Conservation (phyloP, 2,329 filamentous ascomycete species). For the Pseudocercospora fuligena region DNA sequence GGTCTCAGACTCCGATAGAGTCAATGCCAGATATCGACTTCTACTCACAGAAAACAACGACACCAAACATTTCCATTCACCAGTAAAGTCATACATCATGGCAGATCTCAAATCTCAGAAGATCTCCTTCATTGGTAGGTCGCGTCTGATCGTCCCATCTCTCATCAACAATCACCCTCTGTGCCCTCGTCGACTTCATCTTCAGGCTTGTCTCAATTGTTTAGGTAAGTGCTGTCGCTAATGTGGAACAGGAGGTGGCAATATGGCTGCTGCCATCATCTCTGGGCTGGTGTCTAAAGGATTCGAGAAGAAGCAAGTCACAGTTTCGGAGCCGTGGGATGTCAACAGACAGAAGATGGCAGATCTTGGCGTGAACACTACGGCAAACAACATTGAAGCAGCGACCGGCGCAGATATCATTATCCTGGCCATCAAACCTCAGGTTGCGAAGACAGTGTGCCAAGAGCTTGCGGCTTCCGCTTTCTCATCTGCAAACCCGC, state of each 20-base stretch:
- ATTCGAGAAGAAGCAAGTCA: constrained; percentile 33
- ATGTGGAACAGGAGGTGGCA: constrained; percentile 32
- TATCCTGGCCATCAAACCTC: constrained; percentile 37
- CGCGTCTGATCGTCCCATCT: neutral
- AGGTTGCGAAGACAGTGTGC: constrained; percentile 36
- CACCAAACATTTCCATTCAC: neutral
- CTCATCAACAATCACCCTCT: neutral
- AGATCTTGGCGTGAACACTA: constrained; percentile 34
- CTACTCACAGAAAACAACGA: neutral
- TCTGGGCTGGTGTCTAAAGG: constrained; percentile 32
- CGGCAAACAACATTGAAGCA: constrained; percentile 34
- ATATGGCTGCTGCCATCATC: constrained; percentile 39
- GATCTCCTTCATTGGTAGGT: constrained; percentile 35
- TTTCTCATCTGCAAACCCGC: constrained; percentile 23
- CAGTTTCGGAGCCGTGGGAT: constrained; percentile 37
- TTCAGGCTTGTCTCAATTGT: neutral
- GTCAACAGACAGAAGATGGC: constrained; percentile 37
- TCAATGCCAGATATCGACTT: neutral
- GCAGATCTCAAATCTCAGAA: constrained; percentile 29
- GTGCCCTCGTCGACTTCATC: neutral
- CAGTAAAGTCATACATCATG: constrained; percentile 13
- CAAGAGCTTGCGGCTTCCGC: constrained; percentile 31
- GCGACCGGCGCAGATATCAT: constrained; percentile 33
- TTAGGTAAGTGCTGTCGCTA: constrained; percentile 1
- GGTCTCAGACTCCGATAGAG: neutral